These are phyloP conservation scores for Quercus ilex DNA, from an alignment of 306 rosid species.

Conservation along the genomic window DNA sequence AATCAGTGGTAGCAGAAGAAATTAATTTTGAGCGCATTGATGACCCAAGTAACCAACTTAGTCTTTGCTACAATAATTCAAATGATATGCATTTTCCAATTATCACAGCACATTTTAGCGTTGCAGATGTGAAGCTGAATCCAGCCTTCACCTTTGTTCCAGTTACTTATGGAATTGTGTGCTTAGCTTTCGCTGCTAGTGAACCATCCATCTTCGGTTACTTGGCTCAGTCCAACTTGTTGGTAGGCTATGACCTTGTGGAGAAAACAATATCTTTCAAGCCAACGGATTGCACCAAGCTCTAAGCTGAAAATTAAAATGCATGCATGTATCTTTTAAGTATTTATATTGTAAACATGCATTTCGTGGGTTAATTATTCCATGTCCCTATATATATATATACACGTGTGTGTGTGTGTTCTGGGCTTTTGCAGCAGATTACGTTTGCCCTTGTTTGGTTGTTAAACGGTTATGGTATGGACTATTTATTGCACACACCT, in stretches of 20 bases:
- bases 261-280: too few relatives aligned
- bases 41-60: not conserved
- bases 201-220: constrained; percentile 32
- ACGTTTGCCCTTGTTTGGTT: too few relatives aligned
- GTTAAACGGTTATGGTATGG: too few relatives aligned
- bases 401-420: too few relatives aligned
- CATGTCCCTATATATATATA: too few relatives aligned
- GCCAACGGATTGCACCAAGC: too few relatives aligned
- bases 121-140: constrained; percentile 31
- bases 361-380: too few relatives aligned
- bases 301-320: too few relatives aligned
- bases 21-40: not conserved
- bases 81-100: not conserved
- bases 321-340: not conserved
- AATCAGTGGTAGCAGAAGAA: not conserved
- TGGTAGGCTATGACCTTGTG: too few relatives aligned
- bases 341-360: too few relatives aligned
- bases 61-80: constrained; percentile 24
- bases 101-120: constrained; percentile 17
- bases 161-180: not conserved
- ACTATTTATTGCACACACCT: too few relatives aligned
- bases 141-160: constrained; percentile 21
- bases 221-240: not conserved
- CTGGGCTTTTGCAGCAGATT: too few relatives aligned
- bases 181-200: constrained; percentile 31